Evolutionary conservation across 352 stramenopile genomes (phyloP), one percentile per base, ranked within the genome.

Genomic region (Phytophthora ohioensis): DNA sequence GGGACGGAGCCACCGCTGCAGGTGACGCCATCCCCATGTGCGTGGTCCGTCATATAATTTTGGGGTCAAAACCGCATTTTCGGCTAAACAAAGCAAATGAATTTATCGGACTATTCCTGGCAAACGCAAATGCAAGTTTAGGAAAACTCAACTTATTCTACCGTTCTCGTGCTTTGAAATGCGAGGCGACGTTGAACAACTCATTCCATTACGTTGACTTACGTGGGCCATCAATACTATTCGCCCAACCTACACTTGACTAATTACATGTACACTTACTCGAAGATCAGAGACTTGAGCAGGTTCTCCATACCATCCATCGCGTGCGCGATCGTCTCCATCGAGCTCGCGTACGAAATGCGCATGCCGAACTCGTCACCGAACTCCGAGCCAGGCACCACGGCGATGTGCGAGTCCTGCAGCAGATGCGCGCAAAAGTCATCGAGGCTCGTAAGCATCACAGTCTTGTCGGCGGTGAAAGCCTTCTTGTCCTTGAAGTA

Each of bases 351-450:
- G 21, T 27, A 27, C 21, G 93, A 98, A 71, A 99, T 96, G 12
- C 97, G 93, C 38, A 99, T 82, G 17, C 91, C 95, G 38, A 94
- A 92, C 13, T 91, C 80, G 39, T 96, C 92, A 45, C 96, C 96
- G 76, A 99, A 99, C 49, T 92, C 94, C 17, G 93, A 97, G 30
- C 97, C 97, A 2, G 97, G 96, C 39, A 98, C 96, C 34, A 99
- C 78, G 5, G 97, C 97, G 27, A 99, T 85, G 57, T 96, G 88
- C 72, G 97, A 91, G 12, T 90, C 67, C 43, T 96, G 83, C 46
- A 99, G 77, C 62, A 99, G 69, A 68, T 98, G 93, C 57, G 95
- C 84, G 76, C 94, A 98, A 49, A 96, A 91, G 64, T 91, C 85
- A 42, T 88, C 85, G 0, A 81, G 73, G 39, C 69, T 78, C 36